phyloP scores from a whole-genome alignment of 31 red algal genomes.

The Pterothamnion heteromorphum region DNA sequence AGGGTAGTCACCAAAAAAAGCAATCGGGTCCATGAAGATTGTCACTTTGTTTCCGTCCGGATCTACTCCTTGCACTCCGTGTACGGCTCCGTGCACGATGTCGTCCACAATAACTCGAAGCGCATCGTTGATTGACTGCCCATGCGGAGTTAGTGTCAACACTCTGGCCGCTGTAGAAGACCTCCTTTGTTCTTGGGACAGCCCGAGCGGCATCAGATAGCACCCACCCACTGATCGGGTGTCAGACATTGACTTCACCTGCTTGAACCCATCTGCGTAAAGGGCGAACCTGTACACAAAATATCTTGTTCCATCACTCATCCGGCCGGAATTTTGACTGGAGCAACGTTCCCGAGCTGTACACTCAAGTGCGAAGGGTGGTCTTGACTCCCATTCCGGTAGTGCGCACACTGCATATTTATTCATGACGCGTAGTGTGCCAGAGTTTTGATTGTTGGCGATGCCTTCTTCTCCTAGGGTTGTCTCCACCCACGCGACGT shows the following conservation, averaged over 20 bases:
- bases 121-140: neutral
- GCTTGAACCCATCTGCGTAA: too few species aligned
- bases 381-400: neutral
- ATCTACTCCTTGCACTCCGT: neutral
- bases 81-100: neutral
- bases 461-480: neutral
- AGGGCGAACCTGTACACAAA: neutral
- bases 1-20: slow-evolving; percentile 37
- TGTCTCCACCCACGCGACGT: neutral
- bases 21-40: slow-evolving; percentile 11
- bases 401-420: slow-evolving; percentile 1
- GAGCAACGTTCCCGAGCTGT: neutral
- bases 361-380: neutral
- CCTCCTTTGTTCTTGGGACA: neutral
- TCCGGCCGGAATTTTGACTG: neutral
- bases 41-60: neutral
- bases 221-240: neutral
- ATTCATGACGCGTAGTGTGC: neutral
- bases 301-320: neutral
- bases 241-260: too few species aligned
- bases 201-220: neutral
- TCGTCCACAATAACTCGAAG: neutral
- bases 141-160: slow-evolving; percentile 19
- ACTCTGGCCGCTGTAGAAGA: neutral
- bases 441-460: neutral